Evolutionary conservation across 352 stramenopile genomes (phyloP), one percentile per base, ranked within the genome.

Genomic region (Phytophthora sp.): DNA sequence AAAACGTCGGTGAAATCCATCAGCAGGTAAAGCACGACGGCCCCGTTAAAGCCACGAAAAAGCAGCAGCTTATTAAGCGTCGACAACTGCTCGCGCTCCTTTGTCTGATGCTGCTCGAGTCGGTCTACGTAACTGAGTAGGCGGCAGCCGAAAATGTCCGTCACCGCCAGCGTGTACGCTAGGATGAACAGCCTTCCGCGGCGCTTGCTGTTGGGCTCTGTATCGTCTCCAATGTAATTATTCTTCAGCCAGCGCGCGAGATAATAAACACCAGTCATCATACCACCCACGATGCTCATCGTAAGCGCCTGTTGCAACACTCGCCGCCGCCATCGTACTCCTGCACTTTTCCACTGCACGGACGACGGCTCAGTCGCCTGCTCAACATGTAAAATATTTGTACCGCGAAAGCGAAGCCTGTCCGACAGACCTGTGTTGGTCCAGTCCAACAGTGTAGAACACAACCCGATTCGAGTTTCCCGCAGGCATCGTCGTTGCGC

Each of bases 41-140:
- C 85, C 31, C 80, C 83, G 58, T 92, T 94, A 72, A 91, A 91
- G 2, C 60, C 64, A 21, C 85, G 85, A 31, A 88, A 90, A 41
- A 92, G 60, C 36, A 94, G 60, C 27, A 94, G 71, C 54, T 94
- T 94, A 65, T 92, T 89, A n/a, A 94, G 74, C 50, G 82, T 82
- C 29, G 83, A 92, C 20, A 91, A 54, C 57, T 94, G 85, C 58
- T 88, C 77, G 41, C 80, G 77, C 31, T 89, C 75, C 51, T 89
- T 86, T 21, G 79, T 89, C 57, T 89, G 77, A 41, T 88, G 77
- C 39, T 88, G 71, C 46, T 88, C 77, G 3, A 87, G 68, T 35
- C 76, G 69, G 44, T 91, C 71, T 21, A 81, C 69, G 57, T 90
- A 90, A 21, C 73, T 73, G 15, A 90, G 57, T 29, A 89, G 47